Base-by-base conservation (phyloP, 306 rosid genomes). In the Trifolium dubium region DNA sequence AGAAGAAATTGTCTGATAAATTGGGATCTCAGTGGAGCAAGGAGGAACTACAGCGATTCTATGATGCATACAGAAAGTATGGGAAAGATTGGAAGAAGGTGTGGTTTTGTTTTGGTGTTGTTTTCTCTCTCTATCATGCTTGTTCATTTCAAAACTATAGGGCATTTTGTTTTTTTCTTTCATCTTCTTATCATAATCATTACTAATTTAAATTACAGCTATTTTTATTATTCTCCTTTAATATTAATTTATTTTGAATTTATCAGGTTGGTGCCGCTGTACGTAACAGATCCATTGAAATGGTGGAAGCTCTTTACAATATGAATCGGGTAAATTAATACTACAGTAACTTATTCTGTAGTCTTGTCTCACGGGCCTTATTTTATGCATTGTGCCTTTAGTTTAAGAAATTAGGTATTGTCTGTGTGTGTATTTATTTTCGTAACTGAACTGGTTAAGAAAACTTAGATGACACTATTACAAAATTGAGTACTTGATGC, bases 71-170 rank as follows among this genome's bases (percentile, higher is more conserved):
- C 79, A 77, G 98, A 72, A 91, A 85, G 75, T 80, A 84, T 23
- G 98, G 97, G 49, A 86, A 84, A 56, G 92, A 93, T 78, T 93
- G 98, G 98, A 85, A 82, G 90, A 93, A 84, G 90, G 98, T 87
- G 61, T 60, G 74, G 19, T 74, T 62, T 70, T 74, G 35, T 63
- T 19, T 41, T 44, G 47, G 47, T 63, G 46, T 64, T 79, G 59
- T 64, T 77, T 77, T 53, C 70, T 74, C 70, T 74, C 40, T 81
- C 44, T 5, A 53, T 12, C 76, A 31, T 74, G 54, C 67, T 60
- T 74, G 51, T 50, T 74, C 55, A 37, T 51, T 75, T 76, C 43
- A 23, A 72, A 41, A 47, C 64, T 77, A n/a, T 6, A 72, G 17
- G 76, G 14, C 39, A 60, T 12, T 59, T 41, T 13, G 61, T 12